phyloP scores from a whole-genome alignment of 2,329 filamentous ascomycete genomes.

The Herpotrichia juniperi region DNA sequence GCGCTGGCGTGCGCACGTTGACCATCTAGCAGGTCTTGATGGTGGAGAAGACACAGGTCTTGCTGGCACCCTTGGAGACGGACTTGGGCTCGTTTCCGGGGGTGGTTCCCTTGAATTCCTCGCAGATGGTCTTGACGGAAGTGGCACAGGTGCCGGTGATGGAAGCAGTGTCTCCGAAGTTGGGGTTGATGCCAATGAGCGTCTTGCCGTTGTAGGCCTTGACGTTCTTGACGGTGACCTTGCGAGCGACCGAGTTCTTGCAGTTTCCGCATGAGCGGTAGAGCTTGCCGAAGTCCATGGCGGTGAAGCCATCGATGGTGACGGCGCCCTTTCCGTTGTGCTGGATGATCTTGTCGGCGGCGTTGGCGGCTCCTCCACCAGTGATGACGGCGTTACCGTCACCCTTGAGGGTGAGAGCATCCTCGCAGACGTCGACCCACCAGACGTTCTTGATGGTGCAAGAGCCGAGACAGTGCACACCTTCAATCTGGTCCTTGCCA shows the following conservation, averaged over 20 bases:
- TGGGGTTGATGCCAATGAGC: slow-evolving; percentile 58
- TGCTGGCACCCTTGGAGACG: slow-evolving; percentile 35
- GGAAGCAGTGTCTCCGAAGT: slow-evolving; percentile 56
- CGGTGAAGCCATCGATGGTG: slow-evolving; percentile 44
- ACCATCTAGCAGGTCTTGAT: slow-evolving; percentile 29
- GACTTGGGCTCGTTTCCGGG: slow-evolving; percentile 36
- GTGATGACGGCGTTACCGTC: slow-evolving; percentile 45
- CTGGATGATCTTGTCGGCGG: slow-evolving; percentile 50
- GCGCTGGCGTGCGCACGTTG: background rate
- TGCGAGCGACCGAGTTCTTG: slow-evolving; percentile 55
- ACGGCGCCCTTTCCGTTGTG: slow-evolving; percentile 49
- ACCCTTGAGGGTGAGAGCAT: slow-evolving; percentile 45
- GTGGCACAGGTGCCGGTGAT: slow-evolving; percentile 34
- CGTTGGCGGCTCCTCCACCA: slow-evolving; percentile 48
- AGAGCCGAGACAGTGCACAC: slow-evolving; percentile 56
- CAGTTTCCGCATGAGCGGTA: slow-evolving; percentile 57
- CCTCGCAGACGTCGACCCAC: slow-evolving; percentile 47
- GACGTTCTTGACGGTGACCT: slow-evolving; percentile 53
- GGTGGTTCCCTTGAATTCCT: slow-evolving; percentile 41
- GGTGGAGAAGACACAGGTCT: slow-evolving; percentile 24
- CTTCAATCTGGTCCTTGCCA: slow-evolving; percentile 57
- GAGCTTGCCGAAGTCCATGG: slow-evolving; percentile 48
- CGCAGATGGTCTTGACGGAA: slow-evolving; percentile 39
- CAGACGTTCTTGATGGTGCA: slow-evolving; percentile 56
- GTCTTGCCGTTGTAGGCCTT: slow-evolving; percentile 51